These are phyloP conservation scores for Lodderomyces metapsilosis DNA, from an alignment of 1,139 yeast genomes.

Conservation along the genomic window DNA sequence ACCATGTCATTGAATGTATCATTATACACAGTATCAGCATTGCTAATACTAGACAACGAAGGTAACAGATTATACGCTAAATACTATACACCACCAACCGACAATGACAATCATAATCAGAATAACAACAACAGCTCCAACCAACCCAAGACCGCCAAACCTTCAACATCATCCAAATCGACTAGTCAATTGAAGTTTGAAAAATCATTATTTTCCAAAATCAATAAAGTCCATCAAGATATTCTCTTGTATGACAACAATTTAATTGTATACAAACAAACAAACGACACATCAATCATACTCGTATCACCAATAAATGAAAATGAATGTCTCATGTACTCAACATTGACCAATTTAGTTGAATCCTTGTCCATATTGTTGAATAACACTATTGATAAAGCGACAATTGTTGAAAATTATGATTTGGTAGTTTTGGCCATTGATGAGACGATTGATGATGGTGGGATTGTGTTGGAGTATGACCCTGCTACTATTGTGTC, in stretches of 20 bases:
- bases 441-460: slow-evolving; percentile 91
- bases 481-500: slow-evolving; percentile 86
- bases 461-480: slow-evolving; percentile 88
- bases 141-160: neutral
- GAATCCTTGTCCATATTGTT: slow-evolving; percentile 80
- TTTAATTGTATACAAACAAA: slow-evolving; percentile 79
- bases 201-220: slow-evolving; percentile 64
- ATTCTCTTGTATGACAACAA: slow-evolving; percentile 76
- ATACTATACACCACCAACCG: slow-evolving; percentile 57
- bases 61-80: slow-evolving; percentile 83
- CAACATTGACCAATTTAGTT: slow-evolving; percentile 72
- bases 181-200: slow-evolving; percentile 68
- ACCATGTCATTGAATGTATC: slow-evolving; percentile 65
- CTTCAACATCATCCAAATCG: neutral
- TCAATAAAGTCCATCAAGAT: slow-evolving; percentile 78
- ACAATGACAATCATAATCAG: slow-evolving; percentile 1
- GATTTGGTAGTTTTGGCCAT: slow-evolving; percentile 84
- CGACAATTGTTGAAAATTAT: slow-evolving; percentile 75
- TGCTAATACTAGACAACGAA: slow-evolving; percentile 75
- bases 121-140: neutral
- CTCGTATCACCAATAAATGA: slow-evolving; percentile 75
- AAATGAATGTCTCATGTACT: slow-evolving; percentile 80
- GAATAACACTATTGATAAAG: slow-evolving; percentile 74
- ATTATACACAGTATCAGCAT: slow-evolving; percentile 75
- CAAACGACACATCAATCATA: slow-evolving; percentile 71